Base-by-base conservation (phyloP, 768 basidiomycete genomes). In the Agaricus sinodeliciosus region DNA sequence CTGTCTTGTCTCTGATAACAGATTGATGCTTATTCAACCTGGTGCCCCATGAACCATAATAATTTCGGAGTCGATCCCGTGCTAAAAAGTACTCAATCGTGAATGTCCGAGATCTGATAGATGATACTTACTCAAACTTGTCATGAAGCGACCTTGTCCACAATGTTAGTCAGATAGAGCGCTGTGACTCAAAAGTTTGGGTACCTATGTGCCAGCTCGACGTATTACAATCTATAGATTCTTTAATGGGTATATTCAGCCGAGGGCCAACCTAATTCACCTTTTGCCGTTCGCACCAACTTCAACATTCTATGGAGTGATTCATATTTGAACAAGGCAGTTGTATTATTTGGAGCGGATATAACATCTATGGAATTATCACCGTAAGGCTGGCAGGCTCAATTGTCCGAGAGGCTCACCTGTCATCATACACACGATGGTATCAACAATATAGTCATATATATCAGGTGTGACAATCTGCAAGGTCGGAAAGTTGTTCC, bases 121-220 rank as follows among this genome's bases (percentile, higher is more conserved):
- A 3, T 16, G 15, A n/a, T 4, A 19, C 51, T 15, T 15, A 53
- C 51, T 26, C 3, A 53, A 46, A n/a, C n/a, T 4, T 15, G 15
- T 45, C 51, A 46, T 46, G 36, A 53, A 53, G 9, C 51, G 51
- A 22, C 51, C 51, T 53, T 9, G 4, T 12, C 6, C n/a, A 40
- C 12, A 1, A 31, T 9, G 16, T 9, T 12, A 18, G 44, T 40
- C 0, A 37, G 44, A 15, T 26, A 4, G 27, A 5, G 18, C 13
- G 8, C 4, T 11, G 13, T 25, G 3, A 7, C 5, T 19, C 1
- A 34, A 9, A n/a, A 19, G 11, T 3, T 28, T 39, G 9, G 6
- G 34, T 37, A 53, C 51, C 44, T 46, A 53, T 53, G 16, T 53
- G 44, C 51, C 51, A 53, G n/a, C 28, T 53, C 8, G 51, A 53